phyloP scores from a whole-genome alignment of 1,139 yeast species.

The Magnusiomyces magnusii region DNA sequence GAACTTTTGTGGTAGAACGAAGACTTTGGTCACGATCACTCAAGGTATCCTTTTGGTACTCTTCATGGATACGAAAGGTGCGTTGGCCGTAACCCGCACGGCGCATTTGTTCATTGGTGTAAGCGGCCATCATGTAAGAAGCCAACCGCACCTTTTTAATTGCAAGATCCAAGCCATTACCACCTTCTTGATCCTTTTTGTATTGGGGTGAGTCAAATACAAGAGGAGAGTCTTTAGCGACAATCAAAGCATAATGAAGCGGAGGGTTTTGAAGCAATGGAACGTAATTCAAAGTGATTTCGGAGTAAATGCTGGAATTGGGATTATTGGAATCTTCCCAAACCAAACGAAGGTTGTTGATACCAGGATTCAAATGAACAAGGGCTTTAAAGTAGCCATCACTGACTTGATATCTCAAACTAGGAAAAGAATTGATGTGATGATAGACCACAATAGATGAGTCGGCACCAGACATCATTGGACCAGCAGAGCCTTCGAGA shows the following conservation, averaged over 20 bases:
- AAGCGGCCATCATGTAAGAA: constrained; percentile 88
- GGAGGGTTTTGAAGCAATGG: constrained; percentile 69
- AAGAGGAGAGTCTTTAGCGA: constrained; percentile 72
- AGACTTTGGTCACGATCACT: constrained; percentile 38
- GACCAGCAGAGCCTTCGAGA: constrained; percentile 32
- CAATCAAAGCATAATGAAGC: constrained; percentile 65
- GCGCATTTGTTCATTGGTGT: constrained; percentile 86
- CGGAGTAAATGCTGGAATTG: constrained; percentile 4
- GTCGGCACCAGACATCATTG: constrained; percentile 19
- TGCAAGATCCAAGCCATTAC: constrained; percentile 68
- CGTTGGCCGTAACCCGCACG: constrained; percentile 73
- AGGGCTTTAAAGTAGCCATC: constrained; percentile 67
- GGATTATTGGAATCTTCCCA: constrained; percentile 21
- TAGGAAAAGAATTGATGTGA: constrained; percentile 52
- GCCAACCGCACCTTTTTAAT: constrained; percentile 71
- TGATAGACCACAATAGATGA: constrained; percentile 40
- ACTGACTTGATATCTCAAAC: constrained; percentile 63
- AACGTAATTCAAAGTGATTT: constrained; percentile 41
- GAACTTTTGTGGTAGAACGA: constrained; percentile 68
- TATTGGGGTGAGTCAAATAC: constrained; percentile 64
- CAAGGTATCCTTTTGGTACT: constrained; percentile 44
- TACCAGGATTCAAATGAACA: constrained; percentile 62
- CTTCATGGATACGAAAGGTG: constrained; percentile 73
- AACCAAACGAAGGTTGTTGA: constrained; percentile 28
- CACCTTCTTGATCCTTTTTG: constrained; percentile 42